Conservation (phyloP, 495 filamentous ascomycete species). For the Chaetomium cochliodes region DNA sequence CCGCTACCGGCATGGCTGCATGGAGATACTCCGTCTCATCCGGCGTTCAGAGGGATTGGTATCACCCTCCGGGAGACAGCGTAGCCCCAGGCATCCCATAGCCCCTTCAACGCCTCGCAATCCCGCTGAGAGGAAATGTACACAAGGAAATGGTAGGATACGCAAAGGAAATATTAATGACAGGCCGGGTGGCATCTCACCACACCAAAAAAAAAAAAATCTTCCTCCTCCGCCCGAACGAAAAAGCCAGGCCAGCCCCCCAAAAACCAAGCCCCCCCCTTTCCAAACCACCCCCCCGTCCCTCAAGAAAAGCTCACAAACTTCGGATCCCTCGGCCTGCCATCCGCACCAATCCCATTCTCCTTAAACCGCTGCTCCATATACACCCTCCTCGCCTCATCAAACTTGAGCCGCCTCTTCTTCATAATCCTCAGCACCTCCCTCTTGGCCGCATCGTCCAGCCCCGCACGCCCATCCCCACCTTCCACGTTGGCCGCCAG, state of each 20-base stretch:
- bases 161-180: constrained; percentile 10
- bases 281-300: too few relatives aligned
- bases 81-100: not conserved
- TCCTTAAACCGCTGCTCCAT: constrained; percentile 80
- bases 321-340: constrained; percentile 86
- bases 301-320: constrained; percentile 84
- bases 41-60: not conserved
- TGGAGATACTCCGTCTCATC: not conserved
- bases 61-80: not conserved
- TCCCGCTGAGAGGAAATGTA: constrained; percentile 9
- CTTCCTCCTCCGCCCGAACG: not conserved
- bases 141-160: constrained; percentile 12
- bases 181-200: constrained; percentile 71
- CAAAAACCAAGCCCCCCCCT: not conserved
- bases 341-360: constrained; percentile 85
- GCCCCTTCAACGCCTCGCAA: constrained; percentile 14
- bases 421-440: constrained; percentile 89
- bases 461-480: constrained; percentile 71
- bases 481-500: constrained; percentile 72
- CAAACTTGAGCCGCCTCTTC: constrained; percentile 69
- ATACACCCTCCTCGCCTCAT: constrained; percentile 83
- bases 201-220: not conserved
- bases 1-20: not conserved
- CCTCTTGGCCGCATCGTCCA: constrained; percentile 74
- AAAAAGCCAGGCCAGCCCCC: not conserved